These are phyloP conservation scores for Botryotinia convoluta DNA, from an alignment of 2,329 filamentous ascomycete genomes.

Conservation along the genomic window DNA sequence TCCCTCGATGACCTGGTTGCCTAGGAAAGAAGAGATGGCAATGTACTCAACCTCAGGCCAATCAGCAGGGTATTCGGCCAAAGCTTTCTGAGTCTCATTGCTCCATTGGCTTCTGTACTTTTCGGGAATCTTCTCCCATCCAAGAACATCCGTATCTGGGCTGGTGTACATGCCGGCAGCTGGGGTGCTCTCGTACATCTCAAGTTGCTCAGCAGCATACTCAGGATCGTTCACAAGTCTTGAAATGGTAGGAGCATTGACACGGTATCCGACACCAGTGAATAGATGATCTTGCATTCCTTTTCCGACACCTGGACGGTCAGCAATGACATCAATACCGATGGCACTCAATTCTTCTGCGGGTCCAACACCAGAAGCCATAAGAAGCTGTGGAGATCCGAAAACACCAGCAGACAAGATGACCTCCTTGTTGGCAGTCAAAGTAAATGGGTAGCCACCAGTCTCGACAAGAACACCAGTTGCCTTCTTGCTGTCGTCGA, in stretches of 20 bases:
- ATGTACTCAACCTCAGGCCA: constrained; percentile 31
- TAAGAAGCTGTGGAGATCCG: constrained; percentile 50
- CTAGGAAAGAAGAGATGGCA: constrained; percentile 19
- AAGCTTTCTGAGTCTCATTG: background rate
- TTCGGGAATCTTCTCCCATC: constrained; percentile 26
- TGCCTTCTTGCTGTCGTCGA: constrained; percentile 42
- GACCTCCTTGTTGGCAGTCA: constrained; percentile 24
- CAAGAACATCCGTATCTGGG: constrained; percentile 22
- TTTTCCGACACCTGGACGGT: constrained; percentile 50
- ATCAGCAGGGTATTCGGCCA: constrained; percentile 23
- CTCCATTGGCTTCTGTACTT: constrained; percentile 9
- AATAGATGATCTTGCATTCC: constrained; percentile 45
- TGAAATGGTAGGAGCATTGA: constrained; percentile 18
- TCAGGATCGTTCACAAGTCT: background rate
- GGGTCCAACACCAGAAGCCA: constrained; percentile 47
- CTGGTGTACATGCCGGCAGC: constrained; percentile 19
- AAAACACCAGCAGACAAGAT: constrained; percentile 49
- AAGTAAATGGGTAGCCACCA: constrained; percentile 4
- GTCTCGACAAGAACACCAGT: constrained; percentile 41
- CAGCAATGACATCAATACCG: constrained; percentile 45
- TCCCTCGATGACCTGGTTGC: constrained; percentile 5
- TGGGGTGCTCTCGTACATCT: background rate
- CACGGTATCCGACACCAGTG: constrained; percentile 18
- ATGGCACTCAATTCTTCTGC: constrained; percentile 43
- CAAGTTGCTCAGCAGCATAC: constrained; percentile 2